These are phyloP conservation scores for Paradendryphiella salina DNA, from an alignment of 2,329 filamentous ascomycete species.

Conservation along the genomic window DNA sequence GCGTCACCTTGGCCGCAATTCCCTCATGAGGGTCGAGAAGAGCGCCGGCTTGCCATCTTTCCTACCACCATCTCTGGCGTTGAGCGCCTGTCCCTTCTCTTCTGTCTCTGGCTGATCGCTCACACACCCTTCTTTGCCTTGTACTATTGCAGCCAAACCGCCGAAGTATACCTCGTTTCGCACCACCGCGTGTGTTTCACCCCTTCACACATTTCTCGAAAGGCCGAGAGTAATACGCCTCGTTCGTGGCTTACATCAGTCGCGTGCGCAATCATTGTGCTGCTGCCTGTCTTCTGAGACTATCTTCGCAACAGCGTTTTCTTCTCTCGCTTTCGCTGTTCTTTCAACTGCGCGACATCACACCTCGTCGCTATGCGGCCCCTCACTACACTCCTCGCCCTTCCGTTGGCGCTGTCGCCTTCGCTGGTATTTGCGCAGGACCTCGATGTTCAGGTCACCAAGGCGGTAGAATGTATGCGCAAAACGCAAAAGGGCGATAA, in stretches of 20 bases:
- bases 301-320: not conserved
- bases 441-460: slow-evolving; percentile 50
- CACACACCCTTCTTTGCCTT: not conserved
- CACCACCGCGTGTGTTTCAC: slow-evolving; percentile 13
- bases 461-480: slow-evolving; percentile 49
- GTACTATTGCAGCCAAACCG: slow-evolving; percentile 1
- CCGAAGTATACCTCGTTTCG: slow-evolving; percentile 14
- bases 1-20: slow-evolving; percentile 4
- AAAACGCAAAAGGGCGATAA: slow-evolving; percentile 53
- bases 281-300: slow-evolving; percentile 7
- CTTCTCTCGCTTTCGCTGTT: not conserved
- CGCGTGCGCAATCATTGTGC: slow-evolving; percentile 1
- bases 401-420: slow-evolving; percentile 29
- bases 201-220: slow-evolving; percentile 7
- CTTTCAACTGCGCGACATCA: not conserved
- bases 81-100: slow-evolving; percentile 5
- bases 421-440: slow-evolving; percentile 29
- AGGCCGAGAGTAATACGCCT: slow-evolving; percentile 13
- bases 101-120: not conserved
- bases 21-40: slow-evolving; percentile 4
- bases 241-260: slow-evolving; percentile 11
- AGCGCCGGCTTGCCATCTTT: not conserved
- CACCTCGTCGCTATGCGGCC: slow-evolving; percentile 32
- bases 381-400: slow-evolving; percentile 26
- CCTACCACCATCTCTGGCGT: slow-evolving; percentile 9